phyloP scores from a whole-genome alignment of 306 rosid genomes.

The Inga leiocalycina region DNA sequence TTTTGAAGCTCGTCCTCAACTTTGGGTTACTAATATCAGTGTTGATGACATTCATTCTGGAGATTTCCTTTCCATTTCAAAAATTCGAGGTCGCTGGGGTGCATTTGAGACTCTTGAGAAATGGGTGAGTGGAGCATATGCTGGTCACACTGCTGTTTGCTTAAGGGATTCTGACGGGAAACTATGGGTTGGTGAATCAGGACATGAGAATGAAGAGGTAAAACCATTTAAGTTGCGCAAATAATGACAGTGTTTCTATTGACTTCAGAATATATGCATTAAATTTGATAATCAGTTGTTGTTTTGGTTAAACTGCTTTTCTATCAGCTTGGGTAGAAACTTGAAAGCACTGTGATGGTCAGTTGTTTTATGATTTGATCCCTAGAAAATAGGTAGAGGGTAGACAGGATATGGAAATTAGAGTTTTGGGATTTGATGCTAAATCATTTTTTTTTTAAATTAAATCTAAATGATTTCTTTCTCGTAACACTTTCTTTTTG shows the following conservation, averaged over 20 bases:
- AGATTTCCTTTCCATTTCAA: conserved; percentile 93
- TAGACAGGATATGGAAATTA: conserved; percentile 1
- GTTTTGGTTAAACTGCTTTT: conserved; percentile 3
- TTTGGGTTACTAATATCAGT: conserved; percentile 77
- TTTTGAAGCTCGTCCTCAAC: conserved; percentile 72
- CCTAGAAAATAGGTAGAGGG: background rate
- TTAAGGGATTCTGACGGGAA: conserved; percentile 90
- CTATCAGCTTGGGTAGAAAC: background rate
- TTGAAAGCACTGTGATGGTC: background rate
- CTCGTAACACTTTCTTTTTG: background rate
- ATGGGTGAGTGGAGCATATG: conserved; percentile 97
- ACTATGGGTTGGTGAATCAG: conserved; percentile 97
- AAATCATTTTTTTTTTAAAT: background rate
- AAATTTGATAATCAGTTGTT: conserved; percentile 12
- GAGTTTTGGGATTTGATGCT: background rate
- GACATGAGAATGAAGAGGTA: conserved; percentile 82
- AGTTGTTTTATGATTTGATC: background rate
- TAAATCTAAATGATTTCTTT: background rate
- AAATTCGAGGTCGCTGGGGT: conserved; percentile 98
- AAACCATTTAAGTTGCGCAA: background rate
- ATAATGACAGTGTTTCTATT: background rate
- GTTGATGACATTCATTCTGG: conserved; percentile 89
- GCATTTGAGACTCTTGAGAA: conserved; percentile 93
- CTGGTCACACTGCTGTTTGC: conserved; percentile 95
- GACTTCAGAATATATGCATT: conserved; percentile 2